phyloP scores from a whole-genome alignment of 2,329 filamentous ascomycete species.

The Fusarium succisae region DNA sequence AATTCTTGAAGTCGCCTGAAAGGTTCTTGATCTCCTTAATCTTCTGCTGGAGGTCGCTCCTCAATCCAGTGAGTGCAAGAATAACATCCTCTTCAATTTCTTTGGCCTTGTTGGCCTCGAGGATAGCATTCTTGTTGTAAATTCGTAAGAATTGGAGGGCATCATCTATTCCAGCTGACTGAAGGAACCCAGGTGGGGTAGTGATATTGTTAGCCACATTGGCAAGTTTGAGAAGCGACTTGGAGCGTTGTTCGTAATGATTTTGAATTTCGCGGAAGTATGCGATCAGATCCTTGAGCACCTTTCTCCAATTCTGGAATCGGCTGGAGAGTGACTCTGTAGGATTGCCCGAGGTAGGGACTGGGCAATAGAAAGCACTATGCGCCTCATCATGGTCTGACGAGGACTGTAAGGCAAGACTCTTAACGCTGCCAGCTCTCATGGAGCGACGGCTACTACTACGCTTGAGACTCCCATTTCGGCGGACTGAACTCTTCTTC shows the following conservation, averaged over 20 bases:
- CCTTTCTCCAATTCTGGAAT: constrained; percentile 97
- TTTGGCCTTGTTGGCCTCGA: constrained; percentile 85
- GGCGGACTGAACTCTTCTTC: constrained; percentile 84
- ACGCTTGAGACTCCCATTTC: constrained; percentile 78
- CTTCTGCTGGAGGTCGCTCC: constrained; percentile 91
- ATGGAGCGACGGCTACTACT: constrained; percentile 83
- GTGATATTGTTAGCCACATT: constrained; percentile 85
- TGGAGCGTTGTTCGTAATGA: constrained; percentile 87
- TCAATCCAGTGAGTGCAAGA: constrained; percentile 81
- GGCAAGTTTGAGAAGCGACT: constrained; percentile 82
- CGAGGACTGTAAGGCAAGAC: constrained; percentile 76
- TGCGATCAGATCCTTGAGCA: constrained; percentile 91
- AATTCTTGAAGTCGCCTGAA: constrained; percentile 95
- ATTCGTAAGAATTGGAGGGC: constrained; percentile 81
- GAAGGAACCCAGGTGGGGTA: constrained; percentile 78
- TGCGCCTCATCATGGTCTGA: constrained; percentile 75
- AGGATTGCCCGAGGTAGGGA: constrained; percentile 86
- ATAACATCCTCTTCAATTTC: constrained; percentile 95
- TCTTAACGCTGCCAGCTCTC: constrained; percentile 86
- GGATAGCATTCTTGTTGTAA: constrained; percentile 82
- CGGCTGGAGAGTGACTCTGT: constrained; percentile 87
- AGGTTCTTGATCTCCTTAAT: constrained; percentile 98
- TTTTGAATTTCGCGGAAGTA: constrained; percentile 94
- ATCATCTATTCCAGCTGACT: constrained; percentile 86
- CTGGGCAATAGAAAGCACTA: constrained; percentile 88